Evolutionary conservation across 306 rosid species (phyloP).

Genomic region (Luffa acutangula): DNA sequence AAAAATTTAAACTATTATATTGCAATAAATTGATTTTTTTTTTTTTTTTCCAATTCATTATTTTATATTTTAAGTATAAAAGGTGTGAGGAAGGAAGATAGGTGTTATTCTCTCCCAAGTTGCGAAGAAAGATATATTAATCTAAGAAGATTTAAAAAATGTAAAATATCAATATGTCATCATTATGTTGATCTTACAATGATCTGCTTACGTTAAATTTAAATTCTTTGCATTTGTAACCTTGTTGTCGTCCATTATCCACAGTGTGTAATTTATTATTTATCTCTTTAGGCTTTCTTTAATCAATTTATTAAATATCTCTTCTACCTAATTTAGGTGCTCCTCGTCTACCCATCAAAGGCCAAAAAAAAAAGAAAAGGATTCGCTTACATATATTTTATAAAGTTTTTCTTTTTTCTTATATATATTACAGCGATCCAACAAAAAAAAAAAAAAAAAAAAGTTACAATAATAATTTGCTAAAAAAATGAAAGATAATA

Average conservation of each 20-base stretch:
- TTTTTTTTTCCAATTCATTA: not conserved
- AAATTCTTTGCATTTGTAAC: constrained; percentile 2
- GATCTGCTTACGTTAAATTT: constrained; percentile 10
- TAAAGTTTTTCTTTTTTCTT: not conserved
- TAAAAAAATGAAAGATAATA: not conserved
- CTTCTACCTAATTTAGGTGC: constrained; percentile 4
- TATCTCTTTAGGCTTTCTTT: constrained; percentile 6
- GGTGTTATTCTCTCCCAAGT: constrained; percentile 8
- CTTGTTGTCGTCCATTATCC: constrained; percentile 24
- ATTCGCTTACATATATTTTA: not conserved
- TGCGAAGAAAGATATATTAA: not conserved
- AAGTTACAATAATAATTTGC: not conserved
- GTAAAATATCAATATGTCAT: constrained; percentile 14
- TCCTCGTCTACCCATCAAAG: not conserved
- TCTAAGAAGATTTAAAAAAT: constrained; percentile 7
- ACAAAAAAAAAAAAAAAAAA: not conserved
- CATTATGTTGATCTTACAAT: constrained; percentile 15
- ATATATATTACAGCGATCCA: not conserved
- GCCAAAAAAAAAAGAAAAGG: not conserved
- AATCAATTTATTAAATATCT: constrained; percentile 6
- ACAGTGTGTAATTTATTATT: not conserved
- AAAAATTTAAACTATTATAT: not conserved
- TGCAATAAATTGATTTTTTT: not conserved
- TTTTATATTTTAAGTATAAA: not conserved
- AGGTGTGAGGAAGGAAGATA: constrained; percentile 4